Percentiles rank a stretch among this genome's conserved stretches.
These are phyloP conservation scores for Cladosporium halotolerans DNA, from an alignment of 2,329 filamentous ascomycete species.

Conservation along the genomic window DNA sequence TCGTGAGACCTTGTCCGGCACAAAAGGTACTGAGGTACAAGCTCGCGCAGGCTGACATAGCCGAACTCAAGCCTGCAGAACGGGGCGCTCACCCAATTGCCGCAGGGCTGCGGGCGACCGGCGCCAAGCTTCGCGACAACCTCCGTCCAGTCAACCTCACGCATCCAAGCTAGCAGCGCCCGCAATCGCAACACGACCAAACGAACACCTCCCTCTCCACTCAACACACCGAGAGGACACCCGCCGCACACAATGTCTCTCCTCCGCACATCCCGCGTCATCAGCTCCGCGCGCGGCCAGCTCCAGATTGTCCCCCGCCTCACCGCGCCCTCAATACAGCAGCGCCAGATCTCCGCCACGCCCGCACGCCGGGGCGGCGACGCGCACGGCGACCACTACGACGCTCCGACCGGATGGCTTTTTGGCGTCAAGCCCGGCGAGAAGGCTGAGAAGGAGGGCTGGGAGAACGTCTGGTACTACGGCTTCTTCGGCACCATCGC, in stretches of 20 bases:
- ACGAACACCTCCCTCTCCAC: slow-evolving; percentile 9
- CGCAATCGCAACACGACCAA: not conserved
- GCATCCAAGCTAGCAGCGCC: slow-evolving; percentile 9
- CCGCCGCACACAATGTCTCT: slow-evolving; percentile 6
- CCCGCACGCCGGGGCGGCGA: slow-evolving; percentile 40
- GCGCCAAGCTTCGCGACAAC: slow-evolving; percentile 6
- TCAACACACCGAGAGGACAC: not conserved
- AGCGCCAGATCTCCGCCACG: slow-evolving; percentile 29
- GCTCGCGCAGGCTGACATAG: no score
- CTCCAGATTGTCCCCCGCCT: slow-evolving; percentile 29
- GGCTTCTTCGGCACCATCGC: slow-evolving; percentile 75
- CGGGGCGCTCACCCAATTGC: not conserved
- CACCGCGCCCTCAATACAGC: slow-evolving; percentile 18
- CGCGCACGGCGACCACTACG: slow-evolving; percentile 74
- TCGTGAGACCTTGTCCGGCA: no score
- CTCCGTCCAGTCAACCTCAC: slow-evolving; percentile 6
- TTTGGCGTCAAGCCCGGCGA: slow-evolving; percentile 91
- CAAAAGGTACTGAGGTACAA: no score
- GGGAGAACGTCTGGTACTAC: slow-evolving; percentile 82
- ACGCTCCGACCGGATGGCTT: slow-evolving; percentile 85
- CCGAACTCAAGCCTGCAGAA: not conserved
- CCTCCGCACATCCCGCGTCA: slow-evolving; percentile 21
- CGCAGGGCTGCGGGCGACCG: not conserved
- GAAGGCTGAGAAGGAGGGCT: slow-evolving; percentile 93
- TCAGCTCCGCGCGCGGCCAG: slow-evolving; percentile 26